Conservation (phyloP, 2,329 filamentous ascomycete species). For the Ophiocordyceps polyrhachis-furcata region DNA sequence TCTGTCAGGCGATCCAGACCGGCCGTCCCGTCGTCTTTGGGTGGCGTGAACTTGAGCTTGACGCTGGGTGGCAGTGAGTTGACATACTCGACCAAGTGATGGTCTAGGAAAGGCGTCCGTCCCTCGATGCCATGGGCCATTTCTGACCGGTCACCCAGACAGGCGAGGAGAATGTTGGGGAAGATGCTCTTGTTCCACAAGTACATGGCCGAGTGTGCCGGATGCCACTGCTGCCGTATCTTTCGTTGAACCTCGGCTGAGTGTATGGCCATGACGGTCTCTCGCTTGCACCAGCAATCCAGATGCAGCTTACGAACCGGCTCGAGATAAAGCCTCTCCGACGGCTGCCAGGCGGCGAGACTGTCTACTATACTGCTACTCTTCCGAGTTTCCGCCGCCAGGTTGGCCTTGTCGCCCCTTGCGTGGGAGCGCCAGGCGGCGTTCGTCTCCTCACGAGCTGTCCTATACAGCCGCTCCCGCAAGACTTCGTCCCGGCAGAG, state of each 20-base stretch:
- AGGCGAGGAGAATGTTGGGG: conserved; percentile 11
- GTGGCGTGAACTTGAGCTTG: conserved; percentile 1
- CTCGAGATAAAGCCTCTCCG: neutral
- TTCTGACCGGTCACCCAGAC: conserved; percentile 15
- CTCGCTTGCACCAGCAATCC: neutral
- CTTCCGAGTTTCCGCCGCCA: neutral
- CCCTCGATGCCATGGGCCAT: conserved; percentile 19
- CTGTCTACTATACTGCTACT: neutral
- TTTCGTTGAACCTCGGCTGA: neutral
- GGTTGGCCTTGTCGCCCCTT: neutral
- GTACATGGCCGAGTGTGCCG: conserved; percentile 2
- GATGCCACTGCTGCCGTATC: conserved; percentile 2
- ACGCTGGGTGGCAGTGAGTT: conserved; percentile 3
- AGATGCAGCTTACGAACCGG: neutral
- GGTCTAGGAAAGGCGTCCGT: conserved; percentile 15
- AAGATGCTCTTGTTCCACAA: conserved; percentile 4
- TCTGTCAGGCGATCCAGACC: conserved; percentile 15
- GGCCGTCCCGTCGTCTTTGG: neutral
- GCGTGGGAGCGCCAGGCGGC: neutral
- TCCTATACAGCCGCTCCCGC: neutral
- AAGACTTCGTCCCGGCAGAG: conserved; percentile 2
- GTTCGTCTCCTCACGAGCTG: neutral
- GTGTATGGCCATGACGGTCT: neutral
- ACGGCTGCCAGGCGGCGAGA: neutral
- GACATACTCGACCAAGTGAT: conserved; percentile 6